Conservation (phyloP, 352 stramenopile species). For the Phytophthora vignae region DNA sequence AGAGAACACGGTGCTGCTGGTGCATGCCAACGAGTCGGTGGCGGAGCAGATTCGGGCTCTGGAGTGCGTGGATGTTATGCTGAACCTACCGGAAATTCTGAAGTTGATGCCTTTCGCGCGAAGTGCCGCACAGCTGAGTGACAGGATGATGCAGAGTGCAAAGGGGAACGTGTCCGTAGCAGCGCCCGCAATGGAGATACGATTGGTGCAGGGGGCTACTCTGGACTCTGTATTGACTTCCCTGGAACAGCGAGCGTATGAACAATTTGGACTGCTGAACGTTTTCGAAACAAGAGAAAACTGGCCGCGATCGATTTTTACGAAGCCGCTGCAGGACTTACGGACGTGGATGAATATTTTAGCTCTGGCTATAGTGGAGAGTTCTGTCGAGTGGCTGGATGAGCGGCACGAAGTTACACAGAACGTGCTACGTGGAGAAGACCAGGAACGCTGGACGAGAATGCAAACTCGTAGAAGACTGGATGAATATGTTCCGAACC, state of each 20-base stretch:
- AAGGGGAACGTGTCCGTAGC: slow-evolving; percentile 19
- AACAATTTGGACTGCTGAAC: slow-evolving; percentile 67
- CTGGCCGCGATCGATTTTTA: slow-evolving; percentile 54
- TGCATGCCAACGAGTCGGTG: slow-evolving; percentile 51
- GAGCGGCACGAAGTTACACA: slow-evolving; percentile 45
- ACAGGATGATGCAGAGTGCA: slow-evolving; percentile 26
- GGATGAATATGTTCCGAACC: slow-evolving; percentile 63
- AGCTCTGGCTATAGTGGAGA: slow-evolving; percentile 54
- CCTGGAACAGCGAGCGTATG: slow-evolving; percentile 48
- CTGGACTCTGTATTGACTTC: slow-evolving; percentile 35
- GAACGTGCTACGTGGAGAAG: slow-evolving; percentile 41
- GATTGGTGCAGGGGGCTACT: slow-evolving; percentile 53
- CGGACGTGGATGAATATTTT: slow-evolving; percentile 69
- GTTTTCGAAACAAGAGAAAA: slow-evolving; percentile 53
- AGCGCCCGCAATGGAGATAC: slow-evolving; percentile 68
- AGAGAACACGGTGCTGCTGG: slow-evolving; percentile 60
- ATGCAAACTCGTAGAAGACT: slow-evolving; percentile 54
- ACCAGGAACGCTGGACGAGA: slow-evolving; percentile 30
- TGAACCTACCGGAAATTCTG: slow-evolving; percentile 60
- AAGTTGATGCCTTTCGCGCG: slow-evolving; percentile 81
- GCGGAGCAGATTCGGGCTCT: slow-evolving; percentile 46
- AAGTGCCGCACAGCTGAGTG: slow-evolving; percentile 51
- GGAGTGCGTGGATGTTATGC: slow-evolving; percentile 56
- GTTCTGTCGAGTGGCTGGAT: slow-evolving; percentile 74
- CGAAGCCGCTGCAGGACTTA: slow-evolving; percentile 60